Percentiles rank a stretch among this genome's conserved stretches.
Evolutionary conservation across 192 early-diverging fungal genomes (phyloP).

Genomic region (Phycomyces nitens): DNA sequence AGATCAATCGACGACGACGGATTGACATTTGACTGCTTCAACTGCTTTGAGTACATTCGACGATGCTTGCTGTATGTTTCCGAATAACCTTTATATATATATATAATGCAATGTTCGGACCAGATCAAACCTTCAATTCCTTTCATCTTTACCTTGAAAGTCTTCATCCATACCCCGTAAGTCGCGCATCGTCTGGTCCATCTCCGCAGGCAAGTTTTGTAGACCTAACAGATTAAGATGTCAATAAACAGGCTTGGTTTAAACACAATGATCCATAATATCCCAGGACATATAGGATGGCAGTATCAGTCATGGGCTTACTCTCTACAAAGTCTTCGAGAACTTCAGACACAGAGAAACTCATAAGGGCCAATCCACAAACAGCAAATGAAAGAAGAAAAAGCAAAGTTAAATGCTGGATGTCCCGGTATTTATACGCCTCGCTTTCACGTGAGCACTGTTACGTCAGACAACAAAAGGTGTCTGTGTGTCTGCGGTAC

Average conservation of each 20-base stretch:
- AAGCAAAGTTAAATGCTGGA: neutral
- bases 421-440: too few relatives aligned
- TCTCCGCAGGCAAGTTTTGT: constrained; percentile 45
- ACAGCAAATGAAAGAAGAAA: neutral
- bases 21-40: neutral
- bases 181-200: constrained; percentile 46
- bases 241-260: constrained; percentile 10
- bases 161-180: constrained; percentile 41
- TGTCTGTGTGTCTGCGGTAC: too few relatives aligned
- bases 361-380: constrained; percentile 1
- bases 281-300: too few relatives aligned
- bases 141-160: constrained; percentile 38
- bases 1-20: neutral
- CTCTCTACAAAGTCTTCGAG: constrained; percentile 51
- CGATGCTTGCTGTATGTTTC: constrained; percentile 14
- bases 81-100: neutral
- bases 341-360: constrained; percentile 34
- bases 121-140: too few relatives aligned
- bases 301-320: constrained; percentile 19
- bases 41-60: constrained; percentile 9
- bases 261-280: too few relatives aligned
- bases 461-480: too few relatives aligned
- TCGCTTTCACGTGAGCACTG: too few relatives aligned
- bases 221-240: constrained; percentile 31
- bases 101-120: too few relatives aligned